Conservation (phyloP, 345 rosid genomes). For the Lepidium aucheri region DNA sequence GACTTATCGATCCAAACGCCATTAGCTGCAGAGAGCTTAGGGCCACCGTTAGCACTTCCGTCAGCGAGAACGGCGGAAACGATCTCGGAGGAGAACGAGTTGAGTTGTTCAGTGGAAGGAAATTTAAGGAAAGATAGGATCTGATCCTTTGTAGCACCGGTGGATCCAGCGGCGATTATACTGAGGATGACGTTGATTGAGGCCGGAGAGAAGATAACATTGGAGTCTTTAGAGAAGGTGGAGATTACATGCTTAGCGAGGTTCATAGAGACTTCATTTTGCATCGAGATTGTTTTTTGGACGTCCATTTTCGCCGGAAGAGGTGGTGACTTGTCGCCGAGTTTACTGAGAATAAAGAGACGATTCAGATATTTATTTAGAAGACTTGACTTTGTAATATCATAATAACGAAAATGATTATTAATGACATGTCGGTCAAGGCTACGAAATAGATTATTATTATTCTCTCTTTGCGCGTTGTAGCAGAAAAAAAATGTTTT, state of each 20-base stretch:
- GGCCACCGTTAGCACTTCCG: constrained; percentile 62
- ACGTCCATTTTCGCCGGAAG: constrained; percentile 52
- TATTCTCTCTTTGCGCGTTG: no score
- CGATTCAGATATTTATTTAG: constrained; percentile 3
- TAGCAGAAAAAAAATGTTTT: no score
- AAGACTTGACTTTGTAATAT: neutral
- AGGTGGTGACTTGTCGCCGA: constrained; percentile 8
- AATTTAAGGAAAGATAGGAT: constrained; percentile 69
- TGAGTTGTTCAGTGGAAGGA: constrained; percentile 46
- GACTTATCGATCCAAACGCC: constrained; percentile 68
- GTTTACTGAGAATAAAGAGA: neutral
- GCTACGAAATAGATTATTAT: no score
- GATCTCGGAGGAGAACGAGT: constrained; percentile 49
- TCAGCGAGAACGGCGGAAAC: constrained; percentile 57
- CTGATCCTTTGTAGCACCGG: constrained; percentile 56
- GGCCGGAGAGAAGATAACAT: constrained; percentile 70
- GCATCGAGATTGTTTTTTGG: constrained; percentile 41
- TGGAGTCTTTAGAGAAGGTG: constrained; percentile 39
- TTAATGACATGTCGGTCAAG: neutral
- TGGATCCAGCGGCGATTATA: constrained; percentile 62
- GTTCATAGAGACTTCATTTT: constrained; percentile 45
- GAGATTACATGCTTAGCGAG: constrained; percentile 42
- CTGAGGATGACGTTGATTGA: constrained; percentile 67
- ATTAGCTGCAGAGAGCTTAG: constrained; percentile 47
- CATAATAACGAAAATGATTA: neutral